Evolutionary conservation across 345 rosid genomes (phyloP).

Genomic region (Euphorbia pulcherrima): DNA sequence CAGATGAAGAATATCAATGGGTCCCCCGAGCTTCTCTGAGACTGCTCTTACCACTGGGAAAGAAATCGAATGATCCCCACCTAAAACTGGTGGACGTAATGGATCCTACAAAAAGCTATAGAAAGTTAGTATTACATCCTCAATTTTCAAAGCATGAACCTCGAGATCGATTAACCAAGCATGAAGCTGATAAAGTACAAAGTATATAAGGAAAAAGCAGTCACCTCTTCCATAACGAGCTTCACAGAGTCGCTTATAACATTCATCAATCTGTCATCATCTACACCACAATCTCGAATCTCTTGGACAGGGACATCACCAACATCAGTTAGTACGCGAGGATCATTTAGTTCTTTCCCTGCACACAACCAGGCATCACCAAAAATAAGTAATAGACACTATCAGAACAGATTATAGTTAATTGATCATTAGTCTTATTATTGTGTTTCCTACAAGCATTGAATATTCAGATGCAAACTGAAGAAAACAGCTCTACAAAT

Average conservation of each 20-base stretch:
- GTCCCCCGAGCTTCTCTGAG: constrained; percentile 94
- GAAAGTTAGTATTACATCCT: not conserved
- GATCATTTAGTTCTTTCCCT: constrained; percentile 89
- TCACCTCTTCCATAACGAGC: constrained; percentile 87
- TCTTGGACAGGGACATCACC: constrained; percentile 98
- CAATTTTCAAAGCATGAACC: not conserved
- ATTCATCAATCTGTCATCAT: constrained; percentile 87
- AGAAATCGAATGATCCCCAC: constrained; percentile 95
- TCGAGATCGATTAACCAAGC: not conserved
- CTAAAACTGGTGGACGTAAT: constrained; percentile 77
- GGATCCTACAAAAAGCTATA: constrained; percentile 52
- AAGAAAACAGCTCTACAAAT: not conserved
- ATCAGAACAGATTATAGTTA: not conserved
- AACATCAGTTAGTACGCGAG: constrained; percentile 86
- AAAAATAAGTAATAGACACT: not conserved
- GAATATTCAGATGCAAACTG: not conserved
- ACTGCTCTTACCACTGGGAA: constrained; percentile 91
- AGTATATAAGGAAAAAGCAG: not conserved
- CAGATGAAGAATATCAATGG: constrained; percentile 88
- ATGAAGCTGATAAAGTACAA: not conserved
- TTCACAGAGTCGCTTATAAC: constrained; percentile 86
- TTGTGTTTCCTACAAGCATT: not conserved
- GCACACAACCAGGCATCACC: constrained; percentile 18
- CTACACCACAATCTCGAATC: constrained; percentile 92
- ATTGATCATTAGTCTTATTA: not conserved